These are phyloP conservation scores for Paecilomyces sp. DNA, from an alignment of 2,329 filamentous ascomycete species.

Conservation along the genomic window DNA sequence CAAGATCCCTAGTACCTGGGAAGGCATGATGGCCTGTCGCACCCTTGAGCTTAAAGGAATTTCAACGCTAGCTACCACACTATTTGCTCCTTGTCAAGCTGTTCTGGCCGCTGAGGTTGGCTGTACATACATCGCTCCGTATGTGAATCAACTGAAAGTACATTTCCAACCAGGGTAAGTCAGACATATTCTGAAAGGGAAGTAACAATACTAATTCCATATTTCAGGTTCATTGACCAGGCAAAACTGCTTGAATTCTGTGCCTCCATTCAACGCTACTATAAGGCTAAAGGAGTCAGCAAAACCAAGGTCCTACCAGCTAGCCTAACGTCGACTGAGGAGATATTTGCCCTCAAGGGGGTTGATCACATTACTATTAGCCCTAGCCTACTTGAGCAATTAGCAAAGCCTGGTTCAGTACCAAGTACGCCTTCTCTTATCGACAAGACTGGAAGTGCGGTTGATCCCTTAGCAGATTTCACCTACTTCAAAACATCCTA, in stretches of 20 bases:
- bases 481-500: conserved; percentile 14
- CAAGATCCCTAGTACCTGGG: conserved; percentile 58
- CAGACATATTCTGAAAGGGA: neutral
- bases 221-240: conserved; percentile 17
- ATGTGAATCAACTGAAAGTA: conserved; percentile 59
- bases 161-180: conserved; percentile 45
- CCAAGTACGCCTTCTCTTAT: conserved; percentile 25
- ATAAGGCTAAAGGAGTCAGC: conserved; percentile 29
- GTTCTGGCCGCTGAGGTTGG: conserved; percentile 50
- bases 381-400: conserved; percentile 43
- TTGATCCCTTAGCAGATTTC: conserved; percentile 2
- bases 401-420: conserved; percentile 34
- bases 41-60: conserved; percentile 48
- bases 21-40: conserved; percentile 54
- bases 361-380: conserved; percentile 55
- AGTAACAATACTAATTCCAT: neutral
- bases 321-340: conserved; percentile 50
- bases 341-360: conserved; percentile 53
- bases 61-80: conserved; percentile 54
- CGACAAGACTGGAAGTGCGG: conserved; percentile 7
- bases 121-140: conserved; percentile 57
- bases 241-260: conserved; percentile 40
- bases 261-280: conserved; percentile 48
- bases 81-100: conserved; percentile 58
- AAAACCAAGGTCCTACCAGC: conserved; percentile 50